A percentile compares a stretch with the other conserved stretches of the same genome.
These are phyloP conservation scores for Lagenidium giganteum DNA, from an alignment of 352 stramenopile genomes.

Conservation along the genomic window DNA sequence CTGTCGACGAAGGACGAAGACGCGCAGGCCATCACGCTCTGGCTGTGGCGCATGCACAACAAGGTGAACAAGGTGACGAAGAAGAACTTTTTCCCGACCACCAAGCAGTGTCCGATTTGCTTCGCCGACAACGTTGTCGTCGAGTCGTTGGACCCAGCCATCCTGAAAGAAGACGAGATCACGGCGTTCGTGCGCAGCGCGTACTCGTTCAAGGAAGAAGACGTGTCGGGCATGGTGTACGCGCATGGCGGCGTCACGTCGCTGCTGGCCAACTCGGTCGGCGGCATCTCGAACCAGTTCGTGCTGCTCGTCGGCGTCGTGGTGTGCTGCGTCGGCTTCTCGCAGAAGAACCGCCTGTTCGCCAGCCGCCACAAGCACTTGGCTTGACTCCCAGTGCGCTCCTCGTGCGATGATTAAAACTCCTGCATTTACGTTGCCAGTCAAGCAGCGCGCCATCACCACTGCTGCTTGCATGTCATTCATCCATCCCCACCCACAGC, in stretches of 20 bases:
- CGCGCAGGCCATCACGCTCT: slow-evolving; percentile 41
- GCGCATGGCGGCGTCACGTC: slow-evolving; percentile 32
- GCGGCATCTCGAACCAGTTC: slow-evolving; percentile 33
- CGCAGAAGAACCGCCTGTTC: too few species aligned
- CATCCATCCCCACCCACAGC: too few species aligned
- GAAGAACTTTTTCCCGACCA: slow-evolving; percentile 60
- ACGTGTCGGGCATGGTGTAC: slow-evolving; percentile 42
- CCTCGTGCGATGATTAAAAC: too few species aligned
- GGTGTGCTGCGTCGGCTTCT: slow-evolving; percentile 10
- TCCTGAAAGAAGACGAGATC: slow-evolving; percentile 47
- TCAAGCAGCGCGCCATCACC: too few species aligned
- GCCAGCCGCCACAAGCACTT: too few species aligned
- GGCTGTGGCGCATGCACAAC: slow-evolving; percentile 85
- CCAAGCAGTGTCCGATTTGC: slow-evolving; percentile 45
- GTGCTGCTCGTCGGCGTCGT: slow-evolving; percentile 25
- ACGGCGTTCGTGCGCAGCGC: slow-evolving; percentile 43
- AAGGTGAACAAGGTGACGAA: slow-evolving; percentile 73
- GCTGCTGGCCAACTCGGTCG: slow-evolving; percentile 29
- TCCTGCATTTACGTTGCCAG: too few species aligned
- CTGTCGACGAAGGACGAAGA: slow-evolving; percentile 31
- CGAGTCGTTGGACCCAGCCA: slow-evolving; percentile 37
- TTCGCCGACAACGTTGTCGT: slow-evolving; percentile 45
- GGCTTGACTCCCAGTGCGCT: too few species aligned
- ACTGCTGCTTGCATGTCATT: too few species aligned
- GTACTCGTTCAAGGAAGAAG: slow-evolving; percentile 44